phyloP scores from a whole-genome alignment of 768 basidiomycete species.

The Hysterangium stoloniferum region DNA sequence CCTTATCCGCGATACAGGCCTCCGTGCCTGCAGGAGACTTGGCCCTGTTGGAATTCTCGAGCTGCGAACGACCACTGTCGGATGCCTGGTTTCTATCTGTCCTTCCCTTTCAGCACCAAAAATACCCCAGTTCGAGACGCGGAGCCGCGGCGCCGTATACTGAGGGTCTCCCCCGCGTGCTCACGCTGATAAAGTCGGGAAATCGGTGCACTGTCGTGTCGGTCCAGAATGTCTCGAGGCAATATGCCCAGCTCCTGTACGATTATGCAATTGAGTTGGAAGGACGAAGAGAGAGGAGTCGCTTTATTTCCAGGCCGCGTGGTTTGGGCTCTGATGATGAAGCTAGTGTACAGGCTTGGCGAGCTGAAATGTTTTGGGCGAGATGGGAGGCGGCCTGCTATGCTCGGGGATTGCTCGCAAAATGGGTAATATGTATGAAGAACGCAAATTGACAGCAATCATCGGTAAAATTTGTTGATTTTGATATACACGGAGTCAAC shows the following conservation, averaged over 20 bases:
- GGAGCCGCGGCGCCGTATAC: neutral
- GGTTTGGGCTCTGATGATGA: neutral
- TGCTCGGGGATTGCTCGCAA: neutral
- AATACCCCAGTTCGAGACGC: no score
- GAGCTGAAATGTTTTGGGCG: neutral
- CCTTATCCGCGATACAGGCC: neutral
- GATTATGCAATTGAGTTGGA: neutral
- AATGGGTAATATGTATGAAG: neutral
- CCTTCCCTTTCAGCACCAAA: no score
- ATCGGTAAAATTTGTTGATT: neutral
- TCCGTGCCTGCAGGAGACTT: neutral
- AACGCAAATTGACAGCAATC: neutral
- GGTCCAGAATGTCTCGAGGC: neutral
- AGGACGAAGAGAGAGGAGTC: neutral
- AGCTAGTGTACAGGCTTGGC: neutral
- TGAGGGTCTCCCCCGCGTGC: neutral
- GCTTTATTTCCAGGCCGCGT: neutral
- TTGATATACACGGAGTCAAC: neutral
- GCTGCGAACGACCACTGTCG: neutral
- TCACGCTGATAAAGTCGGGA: neutral
- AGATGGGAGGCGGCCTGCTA: slow-evolving; percentile 3
- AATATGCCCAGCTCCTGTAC: neutral
- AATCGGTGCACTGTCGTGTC: neutral
- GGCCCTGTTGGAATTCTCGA: neutral
- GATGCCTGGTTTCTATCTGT: neutral